Conservation (phyloP, 495 filamentous ascomycete species). For the Hypomontagnella monticulosa region DNA sequence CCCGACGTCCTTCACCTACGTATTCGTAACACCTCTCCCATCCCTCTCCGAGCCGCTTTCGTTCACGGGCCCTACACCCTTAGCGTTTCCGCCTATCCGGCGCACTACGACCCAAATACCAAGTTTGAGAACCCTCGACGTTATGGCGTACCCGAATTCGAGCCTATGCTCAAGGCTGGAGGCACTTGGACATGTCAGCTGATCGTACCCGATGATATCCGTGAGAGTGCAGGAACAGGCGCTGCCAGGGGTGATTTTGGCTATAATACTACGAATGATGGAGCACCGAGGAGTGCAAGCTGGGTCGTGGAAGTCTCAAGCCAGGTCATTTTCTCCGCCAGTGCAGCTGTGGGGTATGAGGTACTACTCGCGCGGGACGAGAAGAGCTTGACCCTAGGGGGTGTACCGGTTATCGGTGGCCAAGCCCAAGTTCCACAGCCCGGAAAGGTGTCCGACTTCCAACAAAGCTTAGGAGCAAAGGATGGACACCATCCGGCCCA, state of each 20-base stretch:
- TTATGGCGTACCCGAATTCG: constrained; percentile 83
- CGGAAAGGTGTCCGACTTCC: constrained; percentile 78
- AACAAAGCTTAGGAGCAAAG: constrained; percentile 59
- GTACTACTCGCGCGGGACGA: constrained; percentile 86
- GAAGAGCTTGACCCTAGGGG: constrained; percentile 75
- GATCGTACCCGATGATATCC: constrained; percentile 75
- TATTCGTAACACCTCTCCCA: constrained; percentile 90
- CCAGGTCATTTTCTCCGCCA: constrained; percentile 90
- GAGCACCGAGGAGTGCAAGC: constrained; percentile 65
- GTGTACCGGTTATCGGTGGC: constrained; percentile 57
- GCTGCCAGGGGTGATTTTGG: constrained; percentile 49
- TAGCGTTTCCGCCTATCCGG: constrained; percentile 83
- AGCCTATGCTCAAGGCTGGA: constrained; percentile 94
- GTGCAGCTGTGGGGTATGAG: constrained; percentile 91
- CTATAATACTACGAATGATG: constrained; percentile 40
- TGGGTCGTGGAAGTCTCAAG: constrained; percentile 94
- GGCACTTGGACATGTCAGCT: constrained; percentile 83
- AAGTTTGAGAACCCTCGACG: constrained; percentile 69
- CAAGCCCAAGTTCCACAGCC: constrained; percentile 60
- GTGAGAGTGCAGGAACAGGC: constrained; percentile 59
- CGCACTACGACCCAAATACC: constrained; percentile 79
- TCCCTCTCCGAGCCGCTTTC: constrained; percentile 91
- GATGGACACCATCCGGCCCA: constrained; percentile 60
- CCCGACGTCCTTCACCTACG: constrained; percentile 81
- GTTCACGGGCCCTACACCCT: constrained; percentile 95